Base-by-base conservation (phyloP, 2,329 filamentous ascomycete species). In the Didymella keratinophila region DNA sequence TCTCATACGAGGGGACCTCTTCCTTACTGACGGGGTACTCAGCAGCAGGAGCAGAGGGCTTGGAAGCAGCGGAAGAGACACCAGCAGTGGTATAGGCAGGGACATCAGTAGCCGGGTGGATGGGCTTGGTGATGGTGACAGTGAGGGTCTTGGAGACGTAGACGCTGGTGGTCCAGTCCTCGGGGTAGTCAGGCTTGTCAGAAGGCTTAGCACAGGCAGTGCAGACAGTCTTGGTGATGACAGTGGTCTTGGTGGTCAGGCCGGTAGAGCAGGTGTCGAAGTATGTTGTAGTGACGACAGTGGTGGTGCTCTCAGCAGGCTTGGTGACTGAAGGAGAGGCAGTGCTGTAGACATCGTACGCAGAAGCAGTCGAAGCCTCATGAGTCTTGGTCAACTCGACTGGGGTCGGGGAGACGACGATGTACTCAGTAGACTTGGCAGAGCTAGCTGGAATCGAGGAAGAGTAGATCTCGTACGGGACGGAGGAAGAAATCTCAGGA, bases 221-320 rank as follows among this genome's bases (percentile, higher is more conserved):
- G 64, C 69, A 72, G 37, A 70, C 61, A 5, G 71, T 74, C 56
- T 68, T 69, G 16, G 69, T 71, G 56, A 73, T 68, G 8, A 71
- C 71, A 6, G 71, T 64, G 2, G 70, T 72, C 48, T 70, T 62
- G 23, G 74, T 76, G 16, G 71, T 76, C 25, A 74, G 61, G 23
- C 74, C 74, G 14, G 74, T 76, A 3, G 72, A 61, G 71, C 74
- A 77, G 25, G 74, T 62, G 42, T 77, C 74, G n/a, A 76, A 65
- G 52, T 76, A 76, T 21, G 71, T 70, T 36, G 68, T 63, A 52
- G 25, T 39, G 28, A 66, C 63, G 41, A 60, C 57, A 25, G 57
- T 60, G 14, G 52, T 52, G 14, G 52, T 60, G 47, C 51, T 56
- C 47, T 60, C 52, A 10, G 47, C 51, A 5, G 51, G 52, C 57